Percentiles rank a stretch among this genome's conserved stretches.
Conservation (phyloP, 2,329 filamentous ascomycete genomes). For the Microdochium paspali region DNA sequence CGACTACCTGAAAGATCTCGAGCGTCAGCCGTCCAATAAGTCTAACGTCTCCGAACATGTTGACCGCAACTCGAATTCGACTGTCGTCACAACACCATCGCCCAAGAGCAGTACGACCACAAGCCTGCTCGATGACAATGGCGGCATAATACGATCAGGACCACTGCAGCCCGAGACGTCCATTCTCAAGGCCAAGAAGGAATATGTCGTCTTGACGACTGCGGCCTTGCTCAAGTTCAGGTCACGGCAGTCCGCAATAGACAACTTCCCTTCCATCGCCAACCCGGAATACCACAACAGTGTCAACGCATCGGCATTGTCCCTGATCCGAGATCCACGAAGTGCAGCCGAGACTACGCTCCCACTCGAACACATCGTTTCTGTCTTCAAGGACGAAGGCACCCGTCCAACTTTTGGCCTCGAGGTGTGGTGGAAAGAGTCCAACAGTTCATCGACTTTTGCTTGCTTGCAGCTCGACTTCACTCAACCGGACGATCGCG, state of each 20-base stretch:
- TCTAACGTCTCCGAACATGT: constrained; percentile 16
- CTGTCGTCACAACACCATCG: constrained; percentile 19
- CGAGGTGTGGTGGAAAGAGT: constrained; percentile 47
- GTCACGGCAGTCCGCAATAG: constrained; percentile 33
- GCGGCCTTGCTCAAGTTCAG: constrained; percentile 41
- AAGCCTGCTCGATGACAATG: constrained; percentile 16
- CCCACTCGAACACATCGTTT: constrained; percentile 39
- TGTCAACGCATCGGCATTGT: constrained; percentile 16
- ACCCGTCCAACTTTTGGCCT: constrained; percentile 39
- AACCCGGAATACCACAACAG: constrained; percentile 19
- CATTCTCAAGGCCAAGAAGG: constrained; percentile 36
- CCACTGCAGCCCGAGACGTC: constrained; percentile 39
- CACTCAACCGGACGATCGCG: constrained; percentile 34
- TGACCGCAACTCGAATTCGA: constrained; percentile 16
- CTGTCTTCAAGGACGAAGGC: constrained; percentile 41
- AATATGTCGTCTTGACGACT: constrained; percentile 43
- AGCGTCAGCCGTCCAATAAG: constrained; percentile 16
- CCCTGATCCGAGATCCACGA: constrained; percentile 4
- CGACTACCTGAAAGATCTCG: constrained; percentile 12
- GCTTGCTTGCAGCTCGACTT: constrained; percentile 40
- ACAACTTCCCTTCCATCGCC: constrained; percentile 34
- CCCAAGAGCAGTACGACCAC: constrained; percentile 14
- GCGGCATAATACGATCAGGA: constrained; percentile 29
- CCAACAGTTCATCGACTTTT: constrained; percentile 32
- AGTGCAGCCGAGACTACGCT: constrained; percentile 28